Percentiles rank a stretch among this genome's conserved stretches.
phyloP scores from a whole-genome alignment of 2,329 filamentous ascomycete species.

The Sclerotinia spermophila region DNA sequence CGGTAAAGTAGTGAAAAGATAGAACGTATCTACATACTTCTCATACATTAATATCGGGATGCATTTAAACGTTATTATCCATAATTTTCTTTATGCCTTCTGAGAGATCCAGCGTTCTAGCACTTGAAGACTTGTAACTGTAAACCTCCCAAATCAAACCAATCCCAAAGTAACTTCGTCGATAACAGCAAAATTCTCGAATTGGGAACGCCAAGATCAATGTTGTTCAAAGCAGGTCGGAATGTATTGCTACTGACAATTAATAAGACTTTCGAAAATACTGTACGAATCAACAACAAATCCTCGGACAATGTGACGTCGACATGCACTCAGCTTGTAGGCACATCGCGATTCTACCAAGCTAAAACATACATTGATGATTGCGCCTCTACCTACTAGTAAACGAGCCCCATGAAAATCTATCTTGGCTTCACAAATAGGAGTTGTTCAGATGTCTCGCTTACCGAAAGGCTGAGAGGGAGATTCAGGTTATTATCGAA shows the following conservation, averaged over 20 bases:
- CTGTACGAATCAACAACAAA: not conserved
- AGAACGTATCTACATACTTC: rapidly evolving
- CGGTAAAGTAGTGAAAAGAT: not conserved
- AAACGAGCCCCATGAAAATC: not conserved
- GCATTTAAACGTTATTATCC: not conserved
- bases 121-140: not conserved
- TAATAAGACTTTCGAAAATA: not conserved
- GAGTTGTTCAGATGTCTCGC: not conserved
- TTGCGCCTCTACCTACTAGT: not conserved
- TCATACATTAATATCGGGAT: not conserved
- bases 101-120: not conserved
- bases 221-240: not conserved
- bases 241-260: rapidly evolving
- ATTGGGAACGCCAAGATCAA: too few relatives aligned
- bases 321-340: not conserved
- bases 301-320: too few relatives aligned
- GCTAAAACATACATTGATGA: not conserved
- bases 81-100: rapidly evolving
- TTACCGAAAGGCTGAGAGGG: not conserved
- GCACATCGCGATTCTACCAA: not conserved
- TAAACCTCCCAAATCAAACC: not conserved
- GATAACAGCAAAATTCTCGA: not conserved
- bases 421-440: not conserved
- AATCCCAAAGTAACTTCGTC: not conserved
- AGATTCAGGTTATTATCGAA: not conserved